phyloP scores from a whole-genome alignment of 352 stramenopile genomes.

The Pythium rishiriense region DNA sequence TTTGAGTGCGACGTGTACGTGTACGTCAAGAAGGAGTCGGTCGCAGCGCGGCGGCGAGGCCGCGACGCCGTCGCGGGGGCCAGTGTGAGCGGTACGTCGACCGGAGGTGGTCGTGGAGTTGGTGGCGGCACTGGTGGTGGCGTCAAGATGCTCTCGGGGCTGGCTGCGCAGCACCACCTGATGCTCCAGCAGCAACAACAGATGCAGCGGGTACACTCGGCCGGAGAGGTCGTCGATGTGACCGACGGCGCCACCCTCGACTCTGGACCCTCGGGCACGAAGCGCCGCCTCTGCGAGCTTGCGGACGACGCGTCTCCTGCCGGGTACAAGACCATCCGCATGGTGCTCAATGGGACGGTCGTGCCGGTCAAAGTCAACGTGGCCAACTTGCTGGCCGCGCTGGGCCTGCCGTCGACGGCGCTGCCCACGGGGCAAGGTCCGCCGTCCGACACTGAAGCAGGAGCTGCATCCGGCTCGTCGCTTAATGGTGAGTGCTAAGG shows the following conservation, averaged over 20 bases:
- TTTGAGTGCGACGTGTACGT: conserved; percentile 78
- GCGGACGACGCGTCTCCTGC: conserved; percentile 1
- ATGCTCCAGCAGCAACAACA: conserved; percentile 18
- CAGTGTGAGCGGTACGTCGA: no score
- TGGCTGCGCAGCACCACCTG: conserved; percentile 22
- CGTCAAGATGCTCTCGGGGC: conserved; percentile 26
- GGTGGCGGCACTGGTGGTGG: conserved; percentile 6
- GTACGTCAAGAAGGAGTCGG: conserved; percentile 65
- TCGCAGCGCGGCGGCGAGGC: conserved; percentile 5
- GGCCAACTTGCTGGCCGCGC: conserved; percentile 45
- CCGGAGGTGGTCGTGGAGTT: no score
- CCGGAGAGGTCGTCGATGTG: background rate
- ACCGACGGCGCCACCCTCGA: background rate
- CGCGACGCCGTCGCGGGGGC: no score
- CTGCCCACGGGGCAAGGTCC: background rate
- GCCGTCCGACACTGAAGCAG: background rate
- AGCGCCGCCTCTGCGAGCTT: conserved; percentile 23
- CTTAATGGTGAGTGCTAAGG: conserved; percentile 17
- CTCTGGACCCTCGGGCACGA: background rate
- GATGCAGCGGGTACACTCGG: background rate
- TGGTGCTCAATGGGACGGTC: conserved; percentile 70
- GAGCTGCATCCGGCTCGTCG: background rate
- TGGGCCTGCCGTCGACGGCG: conserved; percentile 4
- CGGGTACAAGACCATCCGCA: conserved; percentile 64
- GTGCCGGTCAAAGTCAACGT: conserved; percentile 76